Conservation (phyloP, 495 filamentous ascomycete species). For the Copromyces sp. region DNA sequence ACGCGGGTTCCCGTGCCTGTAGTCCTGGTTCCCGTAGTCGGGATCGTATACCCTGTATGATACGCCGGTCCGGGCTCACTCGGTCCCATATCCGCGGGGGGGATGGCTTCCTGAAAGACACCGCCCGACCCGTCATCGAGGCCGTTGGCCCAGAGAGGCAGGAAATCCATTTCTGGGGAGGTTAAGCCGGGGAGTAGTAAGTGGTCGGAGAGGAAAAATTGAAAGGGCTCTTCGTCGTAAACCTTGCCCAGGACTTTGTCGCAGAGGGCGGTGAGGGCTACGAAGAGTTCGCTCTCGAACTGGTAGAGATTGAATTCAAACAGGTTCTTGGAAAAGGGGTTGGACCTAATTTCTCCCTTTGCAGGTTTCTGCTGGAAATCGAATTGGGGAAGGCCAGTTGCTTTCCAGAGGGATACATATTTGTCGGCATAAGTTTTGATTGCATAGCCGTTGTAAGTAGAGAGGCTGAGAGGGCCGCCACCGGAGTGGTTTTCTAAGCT, state of each 20-base stretch:
- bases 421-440: neutral
- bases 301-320: neutral
- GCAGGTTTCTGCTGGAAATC: neutral
- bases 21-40: conserved; percentile 2
- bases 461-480: neutral
- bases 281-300: neutral
- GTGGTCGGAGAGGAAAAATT: conserved; percentile 22
- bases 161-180: conserved; percentile 30
- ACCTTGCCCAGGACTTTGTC: neutral
- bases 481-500: neutral
- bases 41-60: conserved; percentile 30
- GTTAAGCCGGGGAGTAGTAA: conserved; percentile 19
- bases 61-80: conserved; percentile 36
- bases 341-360: neutral
- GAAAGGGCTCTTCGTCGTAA: conserved; percentile 3
- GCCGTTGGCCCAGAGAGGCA: conserved; percentile 40
- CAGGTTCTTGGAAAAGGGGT: neutral
- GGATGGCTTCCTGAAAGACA: conserved; percentile 31
- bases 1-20: neutral
- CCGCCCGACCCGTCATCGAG: conserved; percentile 36
- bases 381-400: neutral
- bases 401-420: neutral
- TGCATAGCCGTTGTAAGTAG: neutral
- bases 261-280: neutral
- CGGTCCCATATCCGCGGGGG: conserved; percentile 30